Evolutionary conservation across 441 rosid species (phyloP).

Genomic region (Adansonia gregorii): DNA sequence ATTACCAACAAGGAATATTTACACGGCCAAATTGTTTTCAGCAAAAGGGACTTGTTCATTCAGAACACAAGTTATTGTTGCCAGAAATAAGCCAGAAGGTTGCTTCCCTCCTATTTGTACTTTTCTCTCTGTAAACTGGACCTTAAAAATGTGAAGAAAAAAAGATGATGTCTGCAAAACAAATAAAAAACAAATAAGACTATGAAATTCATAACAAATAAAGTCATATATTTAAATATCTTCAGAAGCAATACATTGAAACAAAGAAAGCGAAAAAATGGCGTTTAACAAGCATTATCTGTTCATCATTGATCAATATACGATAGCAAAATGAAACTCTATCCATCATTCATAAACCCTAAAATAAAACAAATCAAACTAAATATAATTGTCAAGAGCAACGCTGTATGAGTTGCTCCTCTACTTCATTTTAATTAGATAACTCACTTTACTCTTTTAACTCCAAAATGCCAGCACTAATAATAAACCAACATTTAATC

Average conservation of each 20-base stretch:
- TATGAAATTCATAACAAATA: background rate
- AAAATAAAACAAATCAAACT: constrained; percentile 1
- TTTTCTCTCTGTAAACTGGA: constrained; percentile 74
- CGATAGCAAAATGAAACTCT: background rate
- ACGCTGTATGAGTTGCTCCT: background rate
- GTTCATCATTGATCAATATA: background rate
- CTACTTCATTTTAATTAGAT: background rate
- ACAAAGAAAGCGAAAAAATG: background rate
- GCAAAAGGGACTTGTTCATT: constrained; percentile 90
- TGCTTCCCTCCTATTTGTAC: constrained; percentile 79
- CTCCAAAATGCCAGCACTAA: constrained; percentile 8
- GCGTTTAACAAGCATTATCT: background rate
- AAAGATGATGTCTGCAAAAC: constrained; percentile 83
- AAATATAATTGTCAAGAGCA: constrained; percentile 2
- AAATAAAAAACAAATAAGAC: background rate
- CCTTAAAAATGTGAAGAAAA: constrained; percentile 83
- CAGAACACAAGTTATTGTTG: constrained; percentile 67
- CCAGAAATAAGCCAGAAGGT: constrained; percentile 68
- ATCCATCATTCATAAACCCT: background rate
- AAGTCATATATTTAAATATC: constrained; percentile 11
- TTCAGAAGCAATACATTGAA: background rate
- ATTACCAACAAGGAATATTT: constrained; percentile 38
- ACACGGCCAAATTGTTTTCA: constrained; percentile 70
- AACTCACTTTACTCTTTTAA: background rate
- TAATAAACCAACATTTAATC: background rate